Evolutionary conservation across 2,329 filamentous ascomycete genomes (phyloP).

Genomic region (Colletotrichum sidae): DNA sequence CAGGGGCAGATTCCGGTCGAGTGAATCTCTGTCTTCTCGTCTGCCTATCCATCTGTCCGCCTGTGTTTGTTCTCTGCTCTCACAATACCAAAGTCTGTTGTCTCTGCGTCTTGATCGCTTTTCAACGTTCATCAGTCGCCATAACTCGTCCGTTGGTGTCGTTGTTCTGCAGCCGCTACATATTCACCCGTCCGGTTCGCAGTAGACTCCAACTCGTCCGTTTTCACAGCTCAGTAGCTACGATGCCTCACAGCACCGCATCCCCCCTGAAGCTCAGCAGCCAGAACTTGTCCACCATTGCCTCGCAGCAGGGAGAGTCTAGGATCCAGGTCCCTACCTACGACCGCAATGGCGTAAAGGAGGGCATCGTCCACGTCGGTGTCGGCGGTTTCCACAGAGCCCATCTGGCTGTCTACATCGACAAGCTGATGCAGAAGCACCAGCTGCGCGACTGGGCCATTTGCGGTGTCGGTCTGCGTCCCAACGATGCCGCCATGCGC

Average conservation of each 20-base stretch:
- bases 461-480: constrained; percentile 63
- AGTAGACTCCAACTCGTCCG: no score
- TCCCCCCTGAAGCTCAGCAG: constrained; percentile 32
- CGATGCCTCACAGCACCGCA: constrained; percentile 38
- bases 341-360: constrained; percentile 58
- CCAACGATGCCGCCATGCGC: constrained; percentile 63
- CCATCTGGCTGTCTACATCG: constrained; percentile 64
- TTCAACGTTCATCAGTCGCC: no score
- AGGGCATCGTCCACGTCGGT: constrained; percentile 66
- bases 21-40: not conserved
- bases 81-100: no score
- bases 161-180: not conserved
- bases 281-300: constrained; percentile 29
- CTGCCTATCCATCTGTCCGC: not conserved
- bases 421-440: constrained; percentile 60
- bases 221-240: not conserved
- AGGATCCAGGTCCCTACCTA: constrained; percentile 53
- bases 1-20: constrained; percentile 30
- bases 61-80: no score
- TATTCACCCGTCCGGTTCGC: not conserved
- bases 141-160: not conserved
- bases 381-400: constrained; percentile 67
- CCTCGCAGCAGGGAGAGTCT: constrained; percentile 28
- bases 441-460: constrained; percentile 60
- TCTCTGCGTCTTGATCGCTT: no score